phyloP scores from a whole-genome alignment of 192 early-diverging fungal species.

The Backusella tuberculispora region DNA sequence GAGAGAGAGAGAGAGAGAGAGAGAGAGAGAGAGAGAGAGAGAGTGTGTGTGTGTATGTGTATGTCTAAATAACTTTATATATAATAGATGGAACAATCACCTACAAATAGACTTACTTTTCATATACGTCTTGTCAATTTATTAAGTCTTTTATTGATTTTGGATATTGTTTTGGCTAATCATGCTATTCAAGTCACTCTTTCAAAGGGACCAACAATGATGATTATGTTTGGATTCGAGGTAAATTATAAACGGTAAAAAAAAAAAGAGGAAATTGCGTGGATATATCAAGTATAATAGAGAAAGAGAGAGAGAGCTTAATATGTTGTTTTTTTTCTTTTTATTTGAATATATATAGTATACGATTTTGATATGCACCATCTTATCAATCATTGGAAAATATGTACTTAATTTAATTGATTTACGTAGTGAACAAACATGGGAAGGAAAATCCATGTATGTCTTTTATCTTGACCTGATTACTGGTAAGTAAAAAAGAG shows the following conservation, averaged over 20 bases:
- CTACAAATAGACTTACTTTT: slow-evolving; percentile 63
- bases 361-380: slow-evolving; percentile 80
- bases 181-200: slow-evolving; percentile 70
- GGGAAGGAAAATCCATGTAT: slow-evolving; percentile 95
- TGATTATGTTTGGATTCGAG: slow-evolving; percentile 99
- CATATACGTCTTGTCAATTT: slow-evolving; percentile 74
- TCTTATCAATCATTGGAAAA: slow-evolving; percentile 78
- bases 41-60: background rate
- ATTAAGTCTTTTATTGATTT: slow-evolving; percentile 63
- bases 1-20: too few relatives aligned
- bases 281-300: background rate
- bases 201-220: slow-evolving; percentile 81
- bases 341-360: slow-evolving; percentile 70
- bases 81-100: slow-evolving; percentile 81
- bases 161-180: slow-evolving; percentile 77
- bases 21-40: too few relatives aligned
- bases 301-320: too few relatives aligned
- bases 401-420: slow-evolving; percentile 91
- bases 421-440: slow-evolving; percentile 73
- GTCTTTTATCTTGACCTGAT: slow-evolving; percentile 91
- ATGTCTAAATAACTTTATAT: background rate
- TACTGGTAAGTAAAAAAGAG: slow-evolving; percentile 52
- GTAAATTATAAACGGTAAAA: slow-evolving; percentile 39
- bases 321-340: slow-evolving; percentile 3
- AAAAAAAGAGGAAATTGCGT: background rate